Evolutionary conservation across 306 rosid species (phyloP).

Genomic region (Acacia crassicarpa): DNA sequence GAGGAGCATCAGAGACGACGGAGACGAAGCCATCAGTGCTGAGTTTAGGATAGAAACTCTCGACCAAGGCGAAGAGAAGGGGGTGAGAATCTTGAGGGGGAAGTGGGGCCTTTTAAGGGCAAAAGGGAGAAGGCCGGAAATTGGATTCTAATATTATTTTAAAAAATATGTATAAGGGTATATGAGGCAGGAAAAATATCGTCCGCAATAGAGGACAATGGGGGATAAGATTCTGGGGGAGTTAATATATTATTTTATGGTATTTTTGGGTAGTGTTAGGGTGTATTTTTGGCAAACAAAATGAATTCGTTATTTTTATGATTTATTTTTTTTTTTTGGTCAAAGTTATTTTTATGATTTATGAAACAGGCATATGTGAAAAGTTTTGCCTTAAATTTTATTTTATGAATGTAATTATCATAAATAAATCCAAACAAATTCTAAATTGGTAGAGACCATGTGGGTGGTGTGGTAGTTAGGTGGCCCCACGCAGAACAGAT

Average conservation of each 20-base stretch:
- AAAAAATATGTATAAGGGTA: neutral
- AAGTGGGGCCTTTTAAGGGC: slow-evolving; percentile 52
- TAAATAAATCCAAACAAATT: no score
- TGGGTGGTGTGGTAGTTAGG: no score
- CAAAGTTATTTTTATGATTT: neutral
- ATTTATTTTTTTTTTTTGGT: no score
- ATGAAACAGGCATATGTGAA: no score
- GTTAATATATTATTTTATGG: neutral
- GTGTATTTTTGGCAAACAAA: no score
- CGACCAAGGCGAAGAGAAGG: neutral
- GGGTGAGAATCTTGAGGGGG: slow-evolving; percentile 1
- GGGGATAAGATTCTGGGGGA: neutral
- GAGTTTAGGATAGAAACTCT: neutral
- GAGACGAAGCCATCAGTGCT: slow-evolving; percentile 46
- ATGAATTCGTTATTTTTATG: neutral
- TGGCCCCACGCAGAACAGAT: no score
- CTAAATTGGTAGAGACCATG: no score
- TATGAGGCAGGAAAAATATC: neutral
- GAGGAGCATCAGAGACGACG: slow-evolving; percentile 20
- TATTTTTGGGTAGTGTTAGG: neutral
- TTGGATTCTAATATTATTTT: neutral
- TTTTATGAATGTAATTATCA: no score
- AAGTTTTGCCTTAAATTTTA: no score
- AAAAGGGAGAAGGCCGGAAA: neutral
- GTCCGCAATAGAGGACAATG: neutral